A percentile compares a stretch with the other conserved stretches of the same genome.
Conservation (phyloP, 176 grass and related monocot species). For the Tillandsia leiboldiana region DNA sequence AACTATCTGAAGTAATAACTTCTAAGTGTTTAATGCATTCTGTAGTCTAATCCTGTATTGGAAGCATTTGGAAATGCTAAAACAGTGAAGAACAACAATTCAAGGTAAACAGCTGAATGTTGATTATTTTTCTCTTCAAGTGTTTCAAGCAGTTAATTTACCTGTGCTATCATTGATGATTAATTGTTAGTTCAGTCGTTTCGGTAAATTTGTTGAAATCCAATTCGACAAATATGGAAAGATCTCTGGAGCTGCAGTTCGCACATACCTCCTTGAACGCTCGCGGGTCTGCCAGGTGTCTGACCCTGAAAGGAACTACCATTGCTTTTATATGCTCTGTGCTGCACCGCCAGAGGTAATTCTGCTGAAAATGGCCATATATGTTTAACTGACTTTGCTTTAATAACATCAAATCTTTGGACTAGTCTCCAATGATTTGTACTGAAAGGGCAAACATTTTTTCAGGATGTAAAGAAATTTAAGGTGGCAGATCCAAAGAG, state of each 20-base stretch:
- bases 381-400: background rate
- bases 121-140: slow-evolving; percentile 7
- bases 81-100: slow-evolving; percentile 95
- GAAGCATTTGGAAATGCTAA: slow-evolving; percentile 97
- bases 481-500: slow-evolving; percentile 69
- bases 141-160: background rate
- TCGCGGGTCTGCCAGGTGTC: slow-evolving; percentile 86
- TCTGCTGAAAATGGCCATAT: slow-evolving; percentile 18
- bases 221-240: slow-evolving; percentile 88
- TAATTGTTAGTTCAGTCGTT: slow-evolving; percentile 46
- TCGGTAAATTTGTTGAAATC: slow-evolving; percentile 97
- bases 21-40: background rate
- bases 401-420: background rate
- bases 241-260: slow-evolving; percentile 88
- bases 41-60: slow-evolving; percentile 87
- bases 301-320: slow-evolving; percentile 94
- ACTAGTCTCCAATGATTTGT: background rate
- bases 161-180: background rate
- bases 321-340: slow-evolving; percentile 97
- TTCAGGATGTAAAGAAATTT: slow-evolving; percentile 78
- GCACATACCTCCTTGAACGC: slow-evolving; percentile 76
- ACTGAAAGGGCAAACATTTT: background rate
- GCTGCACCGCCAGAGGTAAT: slow-evolving; percentile 78
- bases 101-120: slow-evolving; percentile 35
- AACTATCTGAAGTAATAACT: background rate